Evolutionary conservation across 2,329 filamentous ascomycete species (phyloP), one percentile per base, ranked within the genome.

Genomic region (Cryoendolithus antarcticus): DNA sequence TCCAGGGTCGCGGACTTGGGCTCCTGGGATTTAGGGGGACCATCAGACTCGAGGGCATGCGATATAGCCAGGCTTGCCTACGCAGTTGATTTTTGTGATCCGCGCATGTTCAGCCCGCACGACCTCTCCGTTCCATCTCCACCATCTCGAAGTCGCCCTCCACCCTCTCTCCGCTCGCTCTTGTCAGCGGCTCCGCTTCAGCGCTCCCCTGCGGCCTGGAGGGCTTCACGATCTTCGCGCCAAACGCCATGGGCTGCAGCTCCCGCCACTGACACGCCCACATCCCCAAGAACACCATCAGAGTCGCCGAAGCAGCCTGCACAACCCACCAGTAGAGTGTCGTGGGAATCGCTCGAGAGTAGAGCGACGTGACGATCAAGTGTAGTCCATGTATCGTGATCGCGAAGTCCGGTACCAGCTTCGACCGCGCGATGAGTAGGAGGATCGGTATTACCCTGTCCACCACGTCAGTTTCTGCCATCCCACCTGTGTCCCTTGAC

Each of bases 201-300:
- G 11, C 11, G 24, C 46, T 47, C 9, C 41, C 48, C 43, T 44
- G 38, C 32, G 45, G 35, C 35, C 56, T 56, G 6, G 54, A 50
- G 7, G 24, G 7, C 7, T 27, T 27, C 24, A 27, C 24, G 24
- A 27, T 27, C 33, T 63, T 67, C 2, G 80, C 80, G 12, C 86
- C 86, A 56, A 96, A 95, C 43, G 75, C 80, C 51, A 96, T 93
- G 8, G 91, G 89, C 54, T 77, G 73, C 40, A 98, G 66, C 62
- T 98, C 91, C 44, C 89, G 73, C 70, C 86, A 93, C 55, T 80
- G 85, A 58, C 89, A 96, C 3, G 80, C 84, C 84, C 89, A 96
- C 30, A 93, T 80, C 3, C 85, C 88, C 2, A 91, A 66, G 34
- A 68, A 74, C 6, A 71, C 75, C 77, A 83, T 83, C 30, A 82